Base-by-base conservation (phyloP, 257 asterid genomes). In the Solanum clarkiae region DNA sequence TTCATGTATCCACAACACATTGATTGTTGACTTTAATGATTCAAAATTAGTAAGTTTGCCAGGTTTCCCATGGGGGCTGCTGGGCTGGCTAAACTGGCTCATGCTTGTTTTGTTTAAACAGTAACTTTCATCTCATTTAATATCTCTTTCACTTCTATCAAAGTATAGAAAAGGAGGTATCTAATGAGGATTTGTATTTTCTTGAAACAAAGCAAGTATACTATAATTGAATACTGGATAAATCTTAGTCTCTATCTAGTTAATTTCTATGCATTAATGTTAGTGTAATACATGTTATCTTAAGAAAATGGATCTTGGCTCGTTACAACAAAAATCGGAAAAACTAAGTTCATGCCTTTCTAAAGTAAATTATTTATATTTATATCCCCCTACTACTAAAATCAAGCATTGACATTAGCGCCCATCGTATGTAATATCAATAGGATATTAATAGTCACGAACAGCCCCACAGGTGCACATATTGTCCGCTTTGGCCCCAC, bases 121-220 rank as follows among this genome's bases (percentile, higher is more conserved):
- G 87, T 66, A 80, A 84, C 86, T 91, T 80, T 91, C 90, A 87
- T 63, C 82, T 63, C 86, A 90, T 87, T 89, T 82, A 88, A 84
- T 29, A 75, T 86, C 87, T 69, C 62, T 84, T 82, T 69, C 57
- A 81, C 82, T 82, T 70, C 72, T 74, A 53, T 86, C 87, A 89
- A 69, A 90, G 62, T 84, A 36, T 32, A 70, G 80, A 29, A 70
- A 66, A 66, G 3, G 79, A 40, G 77, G 77, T 17, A 36, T 18
- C 24, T 70, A 16, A 69, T 70, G 54, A 70, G 54, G 54, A 70
- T 60, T 45, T 8, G 8, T 59, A 40, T 42, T 70, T 40, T 70
- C 54, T 70, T 70, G 29, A 70, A 70, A 70, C 17, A 70, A 70
- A 70, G 54, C 54, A 70, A 70, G 29, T 70, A 63, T 63, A 63